Evolutionary conservation across 2,329 filamentous ascomycete genomes (phyloP), one percentile per base, ranked within the genome.

Genomic region (Colletotrichum sp.): DNA sequence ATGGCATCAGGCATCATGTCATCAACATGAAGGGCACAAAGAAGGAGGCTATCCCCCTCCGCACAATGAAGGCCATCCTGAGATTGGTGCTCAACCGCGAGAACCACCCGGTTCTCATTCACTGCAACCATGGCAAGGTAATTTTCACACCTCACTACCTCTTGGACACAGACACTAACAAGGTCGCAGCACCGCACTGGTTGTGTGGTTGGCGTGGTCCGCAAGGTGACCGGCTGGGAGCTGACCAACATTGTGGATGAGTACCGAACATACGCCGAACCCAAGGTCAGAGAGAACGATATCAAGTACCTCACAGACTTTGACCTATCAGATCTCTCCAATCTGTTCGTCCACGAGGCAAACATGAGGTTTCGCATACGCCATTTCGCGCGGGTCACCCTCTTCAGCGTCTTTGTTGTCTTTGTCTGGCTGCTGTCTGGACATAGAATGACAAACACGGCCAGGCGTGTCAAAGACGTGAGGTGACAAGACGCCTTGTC

Each of bases 41-140:
- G 85, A 96, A 96, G 80, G 89, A 93, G 71, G 89, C 89, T 10
- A 95, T 95, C 44, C 91, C 94, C 1, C 82, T 91, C 9, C 84
- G 88, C 60, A 92, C 92, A 30, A 95, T 98, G 89, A 89, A 90
- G 77, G 87, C 91, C 9, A 95, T 96, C 62, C 88, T 98, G 28
- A 87, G 90, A 15, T 86, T 96, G 57, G 90, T 96, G 55, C 88
- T 96, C 69, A 91, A 98, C 81, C 90, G 90, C 65, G 85, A 88
- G 39, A 95, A 98, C 78, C 93, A 97, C 79, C 96, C 96, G 0
- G 85, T 98, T 13, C 89, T 98, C 52, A 90, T 98, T 63, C 96
- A 98, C 84, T 98, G 96, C 89, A 98, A 98, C 82, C 96, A 98
- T 80, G 96, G 96, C 82, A 97, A 93, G 86, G 91, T 93, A 84